Percentiles rank a stretch among this genome's conserved stretches.
Evolutionary conservation across 2,329 filamentous ascomycete genomes (phyloP).

Genomic region (Nemania sp.): DNA sequence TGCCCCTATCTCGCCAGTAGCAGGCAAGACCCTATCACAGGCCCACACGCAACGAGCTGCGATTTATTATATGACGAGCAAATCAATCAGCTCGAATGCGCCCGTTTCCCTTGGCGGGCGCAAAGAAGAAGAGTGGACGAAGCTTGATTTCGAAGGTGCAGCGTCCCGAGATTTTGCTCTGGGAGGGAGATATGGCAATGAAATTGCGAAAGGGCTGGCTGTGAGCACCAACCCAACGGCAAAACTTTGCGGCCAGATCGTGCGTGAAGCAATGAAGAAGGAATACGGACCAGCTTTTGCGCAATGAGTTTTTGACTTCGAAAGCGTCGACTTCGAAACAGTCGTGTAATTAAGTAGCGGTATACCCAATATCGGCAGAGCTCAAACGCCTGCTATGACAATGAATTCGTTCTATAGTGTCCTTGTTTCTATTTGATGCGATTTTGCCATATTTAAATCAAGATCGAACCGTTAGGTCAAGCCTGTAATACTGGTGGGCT

Average conservation of each 20-base stretch:
- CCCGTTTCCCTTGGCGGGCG: slow-evolving; percentile 46
- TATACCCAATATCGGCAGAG: neutral
- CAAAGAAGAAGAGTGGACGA: slow-evolving; percentile 54
- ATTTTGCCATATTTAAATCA: neutral
- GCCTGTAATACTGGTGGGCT: too few species aligned
- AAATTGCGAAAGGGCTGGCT: slow-evolving; percentile 65
- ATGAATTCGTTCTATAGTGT: neutral
- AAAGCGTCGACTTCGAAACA: too few species aligned
- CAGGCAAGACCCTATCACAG: slow-evolving; percentile 67
- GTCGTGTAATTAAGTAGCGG: too few species aligned
- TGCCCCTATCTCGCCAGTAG: slow-evolving; percentile 62
- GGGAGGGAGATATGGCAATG: slow-evolving; percentile 67
- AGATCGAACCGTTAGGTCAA: too few species aligned
- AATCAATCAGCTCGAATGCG: slow-evolving; percentile 45
- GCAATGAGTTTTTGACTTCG: slow-evolving; percentile 31
- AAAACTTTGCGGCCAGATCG: slow-evolving; percentile 70
- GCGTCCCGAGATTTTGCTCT: slow-evolving; percentile 66
- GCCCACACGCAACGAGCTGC: slow-evolving; percentile 73
- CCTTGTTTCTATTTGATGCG: neutral
- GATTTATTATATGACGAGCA: slow-evolving; percentile 63
- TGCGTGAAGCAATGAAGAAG: slow-evolving; percentile 69
- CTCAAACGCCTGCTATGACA: neutral
- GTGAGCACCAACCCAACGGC: slow-evolving; percentile 69
- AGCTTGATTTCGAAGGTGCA: slow-evolving; percentile 62
- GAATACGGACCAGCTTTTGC: slow-evolving; percentile 62